phyloP scores from a whole-genome alignment of 1,284 basidiomycete genomes.

The Papiliotrema nemorosa region DNA sequence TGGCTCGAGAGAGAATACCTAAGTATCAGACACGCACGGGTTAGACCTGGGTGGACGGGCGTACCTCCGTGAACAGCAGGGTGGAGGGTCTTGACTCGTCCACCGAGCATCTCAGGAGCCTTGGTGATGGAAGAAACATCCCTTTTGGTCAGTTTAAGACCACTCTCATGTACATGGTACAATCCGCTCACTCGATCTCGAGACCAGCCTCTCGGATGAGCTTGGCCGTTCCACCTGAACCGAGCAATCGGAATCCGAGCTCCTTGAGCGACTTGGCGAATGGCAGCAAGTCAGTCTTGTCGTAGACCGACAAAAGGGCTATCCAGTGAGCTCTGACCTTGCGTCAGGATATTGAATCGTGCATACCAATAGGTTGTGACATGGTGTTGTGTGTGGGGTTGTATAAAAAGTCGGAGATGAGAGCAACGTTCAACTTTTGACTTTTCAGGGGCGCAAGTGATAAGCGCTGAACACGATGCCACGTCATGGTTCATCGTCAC shows the following conservation, averaged over 20 bases:
- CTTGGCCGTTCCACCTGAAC: conserved; percentile 96
- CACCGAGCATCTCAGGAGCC: conserved; percentile 99
- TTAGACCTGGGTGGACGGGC: no score
- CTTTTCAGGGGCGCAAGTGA: no score
- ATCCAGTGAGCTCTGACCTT: conserved; percentile 8
- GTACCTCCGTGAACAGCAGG: conserved; percentile 95
- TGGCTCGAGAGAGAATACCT: conserved; percentile 87
- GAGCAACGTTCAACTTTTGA: no score
- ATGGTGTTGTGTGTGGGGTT: neutral
- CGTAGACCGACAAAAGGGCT: conserved; percentile 95
- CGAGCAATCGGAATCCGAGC: conserved; percentile 82
- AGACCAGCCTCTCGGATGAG: conserved; percentile 93
- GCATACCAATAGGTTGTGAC: neutral
- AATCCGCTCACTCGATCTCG: conserved; percentile 70
- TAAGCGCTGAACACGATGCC: no score
- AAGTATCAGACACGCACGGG: neutral
- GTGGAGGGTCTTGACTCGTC: conserved; percentile 98
- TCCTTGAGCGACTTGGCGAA: conserved; percentile 78
- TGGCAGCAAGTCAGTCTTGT: conserved; percentile 87
- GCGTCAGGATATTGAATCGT: neutral
- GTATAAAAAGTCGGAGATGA: no score
- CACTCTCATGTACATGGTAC: no score
- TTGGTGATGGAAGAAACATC: conserved; percentile 98
- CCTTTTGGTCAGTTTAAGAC: conserved; percentile 54
- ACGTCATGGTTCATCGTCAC: no score